Evolutionary conservation across 73 alveolate species (phyloP).

Genomic region (Paraurostyla sp.): DNA sequence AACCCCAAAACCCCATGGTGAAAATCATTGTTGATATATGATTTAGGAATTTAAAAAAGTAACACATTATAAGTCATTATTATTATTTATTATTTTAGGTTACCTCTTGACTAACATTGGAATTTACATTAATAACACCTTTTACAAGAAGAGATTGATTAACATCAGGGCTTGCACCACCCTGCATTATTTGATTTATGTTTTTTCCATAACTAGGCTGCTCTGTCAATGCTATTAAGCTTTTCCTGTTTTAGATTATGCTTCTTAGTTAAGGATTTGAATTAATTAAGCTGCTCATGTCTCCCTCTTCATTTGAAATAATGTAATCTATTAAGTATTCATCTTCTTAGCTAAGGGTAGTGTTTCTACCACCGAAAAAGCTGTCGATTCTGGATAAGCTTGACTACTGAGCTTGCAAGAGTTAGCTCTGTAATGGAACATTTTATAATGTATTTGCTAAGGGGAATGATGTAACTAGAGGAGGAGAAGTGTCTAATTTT

Average conservation of each 20-base stretch:
- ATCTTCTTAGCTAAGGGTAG: neutral
- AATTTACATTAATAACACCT: neutral
- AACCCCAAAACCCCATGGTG: no score
- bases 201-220: neutral
- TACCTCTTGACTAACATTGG: conserved; percentile 10
- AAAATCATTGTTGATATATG: no score
- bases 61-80: no score
- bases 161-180: neutral
- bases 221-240: neutral
- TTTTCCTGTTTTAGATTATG: conserved; percentile 6
- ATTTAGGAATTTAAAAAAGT: no score
- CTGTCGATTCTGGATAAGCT: neutral
- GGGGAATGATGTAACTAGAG: neutral
- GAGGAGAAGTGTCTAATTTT: neutral
- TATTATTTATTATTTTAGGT: neutral
- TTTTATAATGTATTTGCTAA: no score
- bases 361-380: neutral
- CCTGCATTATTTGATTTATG: neutral
- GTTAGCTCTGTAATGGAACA: no score
- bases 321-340: conserved; percentile 28
- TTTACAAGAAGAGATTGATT: neutral
- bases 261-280: conserved; percentile 30
- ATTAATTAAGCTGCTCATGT: conserved; percentile 35
- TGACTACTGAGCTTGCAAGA: neutral
- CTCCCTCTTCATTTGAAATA: conserved; percentile 25